Base-by-base conservation (phyloP, 805 yeast species). In the Myxozyma geophila region DNA sequence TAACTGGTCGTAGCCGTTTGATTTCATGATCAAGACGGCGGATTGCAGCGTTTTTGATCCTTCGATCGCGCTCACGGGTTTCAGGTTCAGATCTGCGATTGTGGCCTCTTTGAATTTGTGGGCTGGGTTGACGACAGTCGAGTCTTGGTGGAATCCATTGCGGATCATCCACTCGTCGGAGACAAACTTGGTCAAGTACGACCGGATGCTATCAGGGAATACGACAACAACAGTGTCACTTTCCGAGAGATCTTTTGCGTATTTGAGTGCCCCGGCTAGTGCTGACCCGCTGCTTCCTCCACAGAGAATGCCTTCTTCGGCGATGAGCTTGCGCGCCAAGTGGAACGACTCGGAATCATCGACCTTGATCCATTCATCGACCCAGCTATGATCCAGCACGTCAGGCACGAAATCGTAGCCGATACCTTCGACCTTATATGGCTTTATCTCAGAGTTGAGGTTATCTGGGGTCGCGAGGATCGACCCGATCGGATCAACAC, bases 201-300 rank as follows among this genome's bases (percentile, higher is more conserved):
- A 89, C 80, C 96, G 85, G 73, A 90, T 85, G 48, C 92, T 86
- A 75, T 90, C 96, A 51, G 96, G 96, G 83, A 89, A 84, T 23
- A 90, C 87, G 53, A 88, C 91, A 39, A 90, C 96, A 63, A 90
- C 82, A 19, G 83, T 83, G 70, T 88, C 96, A 55, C 86, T 83
- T 78, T 87, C 90, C 52, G 87, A 83, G 74, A 90, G 81, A 57
- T 83, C 86, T 72, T 86, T 80, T 67, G 86, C 86, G 67, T 88
- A 88, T 70, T 85, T 78, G 62, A 90, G 81, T 53, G 91, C 87
- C 40, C 95, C 96, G 71, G 88, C 86, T 70, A 90, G 83, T 9
- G 96, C 92, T 70, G 88, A 82, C 64, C 96, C 96, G 15, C 92
- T 86, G 9, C 92, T 87, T n/a, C 96, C 96, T 74, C 96, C 96